Evolutionary conservation across 164 flowering plant species (phyloP).

Genomic region (Hamamelis virginiana): DNA sequence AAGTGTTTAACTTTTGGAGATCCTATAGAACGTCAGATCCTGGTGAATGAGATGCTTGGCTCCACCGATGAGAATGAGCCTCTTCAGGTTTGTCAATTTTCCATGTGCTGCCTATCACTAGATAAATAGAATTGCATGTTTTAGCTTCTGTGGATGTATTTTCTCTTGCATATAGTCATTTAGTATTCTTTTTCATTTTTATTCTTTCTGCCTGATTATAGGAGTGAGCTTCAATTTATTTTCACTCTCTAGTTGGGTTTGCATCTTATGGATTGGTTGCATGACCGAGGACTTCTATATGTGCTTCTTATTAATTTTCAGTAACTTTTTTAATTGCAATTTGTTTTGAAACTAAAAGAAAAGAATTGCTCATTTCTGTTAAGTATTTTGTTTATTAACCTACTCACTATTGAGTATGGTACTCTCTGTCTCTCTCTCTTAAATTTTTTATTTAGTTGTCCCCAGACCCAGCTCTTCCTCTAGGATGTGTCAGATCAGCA

Average conservation of each 20-base stretch:
- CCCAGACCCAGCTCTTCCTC: too few species aligned
- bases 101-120: neutral
- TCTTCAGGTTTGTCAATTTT: slow-evolving; percentile 61
- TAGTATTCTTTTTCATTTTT: neutral
- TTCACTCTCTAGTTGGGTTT: neutral
- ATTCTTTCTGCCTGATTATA: neutral
- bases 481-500: too few species aligned
- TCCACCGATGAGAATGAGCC: slow-evolving; percentile 89
- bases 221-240: neutral
- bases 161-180: neutral
- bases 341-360: too few species aligned
- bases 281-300: too few species aligned
- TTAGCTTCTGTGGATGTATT: neutral
- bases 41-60: slow-evolving; percentile 90
- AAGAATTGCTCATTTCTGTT: too few species aligned
- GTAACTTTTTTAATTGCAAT: too few species aligned
- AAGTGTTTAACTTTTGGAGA: slow-evolving; percentile 78
- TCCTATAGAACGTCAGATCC: slow-evolving; percentile 58
- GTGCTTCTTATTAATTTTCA: too few species aligned
- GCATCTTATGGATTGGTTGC: neutral
- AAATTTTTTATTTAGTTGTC: too few species aligned
- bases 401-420: too few species aligned
- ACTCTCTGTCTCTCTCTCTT: too few species aligned
- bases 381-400: too few species aligned
- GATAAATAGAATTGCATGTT: neutral